A percentile compares a stretch with the other conserved stretches of the same genome.
Conservation (phyloP, 2,329 filamentous ascomycete genomes). For the Ceratocystis ficicola region DNA sequence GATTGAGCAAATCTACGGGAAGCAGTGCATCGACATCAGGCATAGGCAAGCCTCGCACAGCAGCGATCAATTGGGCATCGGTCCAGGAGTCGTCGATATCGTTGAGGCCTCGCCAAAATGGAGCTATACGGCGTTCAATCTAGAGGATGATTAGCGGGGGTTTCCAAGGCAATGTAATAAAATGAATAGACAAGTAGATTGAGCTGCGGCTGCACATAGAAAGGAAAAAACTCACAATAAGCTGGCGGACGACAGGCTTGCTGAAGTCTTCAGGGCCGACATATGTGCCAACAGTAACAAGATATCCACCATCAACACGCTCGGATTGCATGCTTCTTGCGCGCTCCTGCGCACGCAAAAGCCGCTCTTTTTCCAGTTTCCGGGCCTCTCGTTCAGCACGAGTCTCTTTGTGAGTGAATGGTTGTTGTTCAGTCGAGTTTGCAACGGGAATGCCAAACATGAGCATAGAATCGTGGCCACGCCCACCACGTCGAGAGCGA, state of each 20-base stretch:
- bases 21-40: conserved; percentile 72
- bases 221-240: conserved; percentile 55
- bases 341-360: conserved; percentile 64
- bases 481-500: conserved; percentile 28
- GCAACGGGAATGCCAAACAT: conserved; percentile 8
- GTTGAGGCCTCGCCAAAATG: conserved; percentile 89
- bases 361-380: conserved; percentile 68
- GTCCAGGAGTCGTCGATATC: conserved; percentile 84
- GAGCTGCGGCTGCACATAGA: too few relatives aligned
- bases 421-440: conserved; percentile 28
- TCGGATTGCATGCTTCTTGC: conserved; percentile 86
- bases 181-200: conserved; percentile 9
- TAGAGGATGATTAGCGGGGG: conserved; percentile 30
- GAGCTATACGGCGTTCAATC: conserved; percentile 86
- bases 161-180: conserved; percentile 16
- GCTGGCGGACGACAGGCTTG: conserved; percentile 73
- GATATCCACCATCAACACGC: conserved; percentile 82
- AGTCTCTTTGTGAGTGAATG: conserved; percentile 64
- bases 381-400: conserved; percentile 83
- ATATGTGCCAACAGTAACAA: conserved; percentile 91
- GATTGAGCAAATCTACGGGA: conserved; percentile 46
- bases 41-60: conserved; percentile 69
- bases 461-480: conserved; percentile 24
- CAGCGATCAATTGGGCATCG: conserved; percentile 88
- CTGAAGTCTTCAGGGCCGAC: conserved; percentile 87